Evolutionary conservation across 805 yeast genomes (phyloP).

Genomic region (Metschnikowia lachancei): DNA sequence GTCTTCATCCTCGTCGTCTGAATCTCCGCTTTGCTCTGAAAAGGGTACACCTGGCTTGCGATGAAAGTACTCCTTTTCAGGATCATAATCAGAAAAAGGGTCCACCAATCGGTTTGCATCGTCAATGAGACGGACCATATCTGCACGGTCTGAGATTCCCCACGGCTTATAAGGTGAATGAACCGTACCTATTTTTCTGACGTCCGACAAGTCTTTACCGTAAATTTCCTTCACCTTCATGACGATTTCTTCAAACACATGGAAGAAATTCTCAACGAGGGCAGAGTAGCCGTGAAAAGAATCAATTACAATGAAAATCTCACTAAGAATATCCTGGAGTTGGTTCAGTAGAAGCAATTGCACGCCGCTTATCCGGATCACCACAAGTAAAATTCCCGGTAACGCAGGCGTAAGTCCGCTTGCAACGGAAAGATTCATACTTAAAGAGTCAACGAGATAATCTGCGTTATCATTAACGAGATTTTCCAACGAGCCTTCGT

Average conservation of each 20-base stretch:
- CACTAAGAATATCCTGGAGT: constrained; percentile 68
- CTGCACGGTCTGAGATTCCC: constrained; percentile 51
- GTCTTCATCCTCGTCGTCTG: constrained; percentile 27
- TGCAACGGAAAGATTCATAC: constrained; percentile 65
- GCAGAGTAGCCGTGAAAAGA: constrained; percentile 77
- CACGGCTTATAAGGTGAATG: constrained; percentile 46
- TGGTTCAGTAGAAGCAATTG: constrained; percentile 53
- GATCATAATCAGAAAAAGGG: constrained; percentile 31
- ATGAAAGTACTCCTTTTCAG: constrained; percentile 38
- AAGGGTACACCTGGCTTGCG: constrained; percentile 39
- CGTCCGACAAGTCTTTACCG: constrained; percentile 12
- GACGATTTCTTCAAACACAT: constrained; percentile 62
- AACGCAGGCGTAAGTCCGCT: constrained; percentile 68
- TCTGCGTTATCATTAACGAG: constrained; percentile 70
- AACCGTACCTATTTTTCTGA: background rate
- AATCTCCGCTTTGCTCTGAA: constrained; percentile 22
- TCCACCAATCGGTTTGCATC: constrained; percentile 30
- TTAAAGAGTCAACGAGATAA: constrained; percentile 76
- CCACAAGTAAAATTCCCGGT: constrained; percentile 63
- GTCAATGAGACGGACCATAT: constrained; percentile 45
- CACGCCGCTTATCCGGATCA: constrained; percentile 69
- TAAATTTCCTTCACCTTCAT: constrained; percentile 44
- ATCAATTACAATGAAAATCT: constrained; percentile 76
- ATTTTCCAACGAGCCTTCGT: constrained; percentile 50
- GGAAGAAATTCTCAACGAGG: constrained; percentile 70